phyloP scores from a whole-genome alignment of 306 rosid genomes.

The Potentilla sterilis region DNA sequence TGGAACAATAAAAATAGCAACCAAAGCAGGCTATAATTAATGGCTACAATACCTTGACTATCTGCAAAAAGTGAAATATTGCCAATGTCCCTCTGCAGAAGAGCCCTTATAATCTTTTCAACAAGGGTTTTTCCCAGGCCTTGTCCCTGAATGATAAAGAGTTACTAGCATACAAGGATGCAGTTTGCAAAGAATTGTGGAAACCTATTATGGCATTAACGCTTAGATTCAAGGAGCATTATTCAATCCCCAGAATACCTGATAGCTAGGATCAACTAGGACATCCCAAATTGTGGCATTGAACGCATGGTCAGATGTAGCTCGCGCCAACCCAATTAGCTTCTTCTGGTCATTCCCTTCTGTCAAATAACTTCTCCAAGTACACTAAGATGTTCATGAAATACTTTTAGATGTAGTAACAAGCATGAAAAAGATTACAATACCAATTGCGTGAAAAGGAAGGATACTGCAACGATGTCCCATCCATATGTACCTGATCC shows the following conservation, averaged over 20 bases:
- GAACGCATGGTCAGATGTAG: slow-evolving; percentile 97
- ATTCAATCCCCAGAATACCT: slow-evolving; percentile 42
- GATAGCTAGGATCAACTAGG: slow-evolving; percentile 88
- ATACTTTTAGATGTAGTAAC: slow-evolving; percentile 48
- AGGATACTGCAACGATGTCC: slow-evolving; percentile 28
- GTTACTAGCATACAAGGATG: slow-evolving; percentile 21
- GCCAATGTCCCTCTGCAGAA: slow-evolving; percentile 89
- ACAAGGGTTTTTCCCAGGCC: slow-evolving; percentile 94
- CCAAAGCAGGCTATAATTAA: not conserved
- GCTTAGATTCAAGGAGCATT: slow-evolving; percentile 11
- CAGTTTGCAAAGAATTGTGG: slow-evolving; percentile 13
- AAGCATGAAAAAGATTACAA: slow-evolving; percentile 29
- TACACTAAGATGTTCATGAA: slow-evolving; percentile 88
- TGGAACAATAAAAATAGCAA: not conserved
- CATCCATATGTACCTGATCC: slow-evolving; percentile 66
- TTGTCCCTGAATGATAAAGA: slow-evolving; percentile 65
- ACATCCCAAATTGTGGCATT: slow-evolving; percentile 99
- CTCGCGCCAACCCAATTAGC: slow-evolving; percentile 98
- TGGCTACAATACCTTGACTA: slow-evolving; percentile 64
- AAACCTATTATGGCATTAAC: not conserved
- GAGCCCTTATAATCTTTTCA: slow-evolving; percentile 81
- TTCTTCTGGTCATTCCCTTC: slow-evolving; percentile 70
- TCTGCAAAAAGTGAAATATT: slow-evolving; percentile 91
- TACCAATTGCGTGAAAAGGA: slow-evolving; percentile 23
- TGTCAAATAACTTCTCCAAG: slow-evolving; percentile 99